Percentiles rank a stretch among this genome's conserved stretches.
Evolutionary conservation across 2,329 filamentous ascomycete genomes (phyloP).

Genomic region (Coniochaeta sp.): DNA sequence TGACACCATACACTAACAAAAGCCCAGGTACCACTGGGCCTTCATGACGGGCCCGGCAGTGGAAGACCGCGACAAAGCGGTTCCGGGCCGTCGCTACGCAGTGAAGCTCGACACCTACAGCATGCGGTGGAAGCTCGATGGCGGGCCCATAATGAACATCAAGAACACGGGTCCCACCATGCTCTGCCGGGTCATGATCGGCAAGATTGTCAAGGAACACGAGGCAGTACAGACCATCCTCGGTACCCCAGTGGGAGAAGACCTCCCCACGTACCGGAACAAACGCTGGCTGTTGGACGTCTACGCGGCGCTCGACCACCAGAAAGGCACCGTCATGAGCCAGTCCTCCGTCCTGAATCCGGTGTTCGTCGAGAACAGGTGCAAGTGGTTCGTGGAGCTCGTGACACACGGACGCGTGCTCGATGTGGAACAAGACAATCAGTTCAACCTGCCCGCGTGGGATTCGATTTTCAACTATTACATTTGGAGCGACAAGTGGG

Average conservation of each 20-base stretch:
- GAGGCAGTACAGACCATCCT: conserved; percentile 17
- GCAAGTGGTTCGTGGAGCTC: no score
- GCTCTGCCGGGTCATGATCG: conserved; percentile 7
- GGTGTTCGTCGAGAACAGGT: no score
- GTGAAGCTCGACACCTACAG: neutral
- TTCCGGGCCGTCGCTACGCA: neutral
- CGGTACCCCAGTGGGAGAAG: conserved; percentile 8
- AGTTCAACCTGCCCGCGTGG: no score
- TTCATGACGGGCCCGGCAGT: neutral
- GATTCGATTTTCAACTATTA: no score
- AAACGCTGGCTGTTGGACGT: neutral
- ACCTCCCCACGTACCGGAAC: neutral
- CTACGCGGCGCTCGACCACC: neutral
- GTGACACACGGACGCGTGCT: no score
- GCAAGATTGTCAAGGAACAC: conserved; percentile 25
- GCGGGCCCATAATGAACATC: neutral
- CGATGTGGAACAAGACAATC: no score
- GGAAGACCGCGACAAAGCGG: neutral
- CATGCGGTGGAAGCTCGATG: neutral
- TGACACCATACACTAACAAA: neutral
- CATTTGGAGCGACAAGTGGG: no score
- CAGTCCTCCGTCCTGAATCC: no score
- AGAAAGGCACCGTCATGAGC: no score
- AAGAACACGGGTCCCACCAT: conserved; percentile 1
- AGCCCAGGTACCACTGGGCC: neutral